Conservation (phyloP, 140 eudicot species). For the Stevia rebaudiana region DNA sequence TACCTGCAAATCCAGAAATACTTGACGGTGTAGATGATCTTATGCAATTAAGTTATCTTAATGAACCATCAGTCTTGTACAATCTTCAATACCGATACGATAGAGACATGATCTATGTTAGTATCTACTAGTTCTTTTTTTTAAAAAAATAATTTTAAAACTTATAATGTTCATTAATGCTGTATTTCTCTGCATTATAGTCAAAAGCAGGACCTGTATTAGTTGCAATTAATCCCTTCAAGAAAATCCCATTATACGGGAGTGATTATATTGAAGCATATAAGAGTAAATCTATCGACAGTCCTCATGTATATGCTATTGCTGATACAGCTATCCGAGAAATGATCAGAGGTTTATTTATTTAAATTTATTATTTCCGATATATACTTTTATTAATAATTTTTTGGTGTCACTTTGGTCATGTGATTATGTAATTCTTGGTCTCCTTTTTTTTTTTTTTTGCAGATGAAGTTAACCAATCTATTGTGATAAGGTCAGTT, state of each 20-base stretch:
- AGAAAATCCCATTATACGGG: constrained; percentile 77
- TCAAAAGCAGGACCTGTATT: constrained; percentile 97
- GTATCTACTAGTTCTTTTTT: constrained; percentile 24
- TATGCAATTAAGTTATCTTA: constrained; percentile 87
- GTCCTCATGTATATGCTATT: constrained; percentile 99
- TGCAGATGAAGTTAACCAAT: constrained; percentile 97
- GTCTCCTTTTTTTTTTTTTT: constrained; percentile 3
- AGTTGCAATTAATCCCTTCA: constrained; percentile 90
- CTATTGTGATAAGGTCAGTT: constrained; percentile 95
- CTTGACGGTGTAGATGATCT: constrained; percentile 99
- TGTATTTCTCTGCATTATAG: constrained; percentile 32
- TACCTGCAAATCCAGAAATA: constrained; percentile 94
- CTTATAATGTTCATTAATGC: not conserved
- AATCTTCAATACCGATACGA: constrained; percentile 85
- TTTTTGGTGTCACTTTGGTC: constrained; percentile 4
- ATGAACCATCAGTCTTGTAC: constrained; percentile 84
- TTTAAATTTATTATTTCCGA: not conserved
- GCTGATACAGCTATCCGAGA: constrained; percentile 87
- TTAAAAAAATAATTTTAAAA: not conserved
- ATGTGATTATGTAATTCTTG: not conserved
- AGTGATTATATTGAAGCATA: constrained; percentile 71
- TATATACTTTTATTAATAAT: not conserved
- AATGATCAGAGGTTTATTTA: constrained; percentile 91
- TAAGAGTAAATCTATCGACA: constrained; percentile 53
- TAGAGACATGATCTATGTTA: constrained; percentile 82